Conservation (phyloP, 305 asterid species). For the Fraxinus sp. region DNA sequence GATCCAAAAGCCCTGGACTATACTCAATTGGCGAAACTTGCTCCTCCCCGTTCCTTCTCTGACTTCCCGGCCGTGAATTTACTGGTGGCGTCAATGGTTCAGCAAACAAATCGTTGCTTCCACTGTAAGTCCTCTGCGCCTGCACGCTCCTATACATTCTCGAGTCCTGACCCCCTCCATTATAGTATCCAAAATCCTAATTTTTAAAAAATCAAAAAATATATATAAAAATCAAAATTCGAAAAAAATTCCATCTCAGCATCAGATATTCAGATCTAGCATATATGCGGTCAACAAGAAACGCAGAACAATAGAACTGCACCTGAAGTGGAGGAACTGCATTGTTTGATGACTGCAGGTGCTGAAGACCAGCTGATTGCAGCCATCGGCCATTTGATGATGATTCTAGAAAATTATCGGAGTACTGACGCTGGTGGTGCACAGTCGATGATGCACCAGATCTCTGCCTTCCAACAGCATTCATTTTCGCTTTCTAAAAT, state of each 20-base stretch:
- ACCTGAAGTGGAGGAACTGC: constrained; percentile 66
- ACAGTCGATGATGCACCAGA: constrained; percentile 69
- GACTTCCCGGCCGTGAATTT: constrained; percentile 27
- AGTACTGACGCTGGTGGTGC: constrained; percentile 87
- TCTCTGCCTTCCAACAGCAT: constrained; percentile 85
- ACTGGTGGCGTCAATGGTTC: constrained; percentile 82
- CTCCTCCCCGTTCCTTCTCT: constrained; percentile 58
- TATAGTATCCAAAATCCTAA: constrained; percentile 74
- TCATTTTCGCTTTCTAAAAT: constrained; percentile 47
- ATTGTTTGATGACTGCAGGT: constrained; percentile 72
- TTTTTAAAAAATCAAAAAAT: not conserved
- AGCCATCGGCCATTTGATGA: constrained; percentile 91
- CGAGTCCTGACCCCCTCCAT: constrained; percentile 71
- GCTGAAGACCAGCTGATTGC: constrained; percentile 97
- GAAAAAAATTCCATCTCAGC: not conserved
- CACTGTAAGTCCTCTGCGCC: constrained; percentile 56
- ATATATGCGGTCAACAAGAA: not conserved
- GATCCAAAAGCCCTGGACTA: constrained; percentile 97
- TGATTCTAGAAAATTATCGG: constrained; percentile 69
- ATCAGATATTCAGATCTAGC: constrained; percentile 42
- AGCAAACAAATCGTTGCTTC: constrained; percentile 56
- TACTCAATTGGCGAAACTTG: constrained; percentile 62
- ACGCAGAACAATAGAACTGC: constrained; percentile 8
- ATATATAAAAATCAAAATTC: not conserved
- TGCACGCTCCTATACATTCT: constrained; percentile 61